Evolutionary conservation across 192 early-diverging fungal genomes (phyloP), one percentile per base, ranked within the genome.

Genomic region (Backusella tuberculispora): DNA sequence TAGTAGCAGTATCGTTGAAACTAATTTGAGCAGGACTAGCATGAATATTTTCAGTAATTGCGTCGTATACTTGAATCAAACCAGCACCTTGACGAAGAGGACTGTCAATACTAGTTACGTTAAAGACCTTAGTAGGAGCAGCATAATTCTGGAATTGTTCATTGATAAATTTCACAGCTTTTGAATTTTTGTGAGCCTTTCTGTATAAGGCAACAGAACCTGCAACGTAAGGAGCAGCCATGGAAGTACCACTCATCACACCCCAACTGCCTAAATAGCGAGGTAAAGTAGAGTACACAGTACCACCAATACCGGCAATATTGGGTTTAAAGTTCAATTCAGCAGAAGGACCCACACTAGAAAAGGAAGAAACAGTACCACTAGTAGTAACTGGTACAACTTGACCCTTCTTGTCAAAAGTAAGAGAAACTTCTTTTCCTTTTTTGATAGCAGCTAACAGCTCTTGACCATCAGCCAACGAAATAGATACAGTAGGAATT

Each of bases 241-340:
- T 96, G 66, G 93, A 95, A 7, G 95, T 97, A 53, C 96, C 96
- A 44, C 94, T 95, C 82, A 96, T 94, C 66, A 71, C 9, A 71
- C 53, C 63, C 63, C 86, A 88, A 5, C 77, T 74, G 29, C 82
- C 83, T 17, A 82, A 47, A 63, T 78, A 80, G 17, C 84, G 66
- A 43, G 87, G 83, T 74, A 87, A 77, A 5, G 87, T 83, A 40
- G 85, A 85, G 47, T 85, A 87, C 60, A 90, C 85, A 60, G 82
- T 69, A n/a, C 85, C 86, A 74, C 89, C 89, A 5, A 87, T 84
- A 29, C 82, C 89, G 21, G 83, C 83, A 14, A 90, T 76, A 14
- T 84, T 81, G 3, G 88, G 88, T 74, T 92, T 90, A 44, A 90
- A 66, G 19, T 83, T 66, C 44, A 94, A 79, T 63, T 91, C 86